These are phyloP conservation scores for Phellopilus nigrolimitatus DNA, from an alignment of 1,284 basidiomycete species.

Conservation along the genomic window DNA sequence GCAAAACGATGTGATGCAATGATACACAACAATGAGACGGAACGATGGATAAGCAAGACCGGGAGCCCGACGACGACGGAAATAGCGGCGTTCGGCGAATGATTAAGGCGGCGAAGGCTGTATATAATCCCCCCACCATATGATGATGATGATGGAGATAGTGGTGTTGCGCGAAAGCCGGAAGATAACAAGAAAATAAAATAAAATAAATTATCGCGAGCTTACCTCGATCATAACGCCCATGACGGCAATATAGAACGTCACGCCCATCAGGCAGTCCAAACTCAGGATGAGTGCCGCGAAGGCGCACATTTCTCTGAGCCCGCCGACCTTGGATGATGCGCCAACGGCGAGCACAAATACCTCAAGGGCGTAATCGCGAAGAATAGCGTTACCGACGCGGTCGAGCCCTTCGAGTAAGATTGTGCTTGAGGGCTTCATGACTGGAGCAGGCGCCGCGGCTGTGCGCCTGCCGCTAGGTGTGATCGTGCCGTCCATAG, in stretches of 20 bases:
- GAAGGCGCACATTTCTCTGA: constrained; percentile 93
- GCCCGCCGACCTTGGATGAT: constrained; percentile 81
- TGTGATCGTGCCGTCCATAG: constrained; percentile 11
- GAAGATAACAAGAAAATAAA: constrained; percentile 4
- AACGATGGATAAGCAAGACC: not conserved
- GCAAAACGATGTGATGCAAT: not conserved
- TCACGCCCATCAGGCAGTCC: constrained; percentile 87
- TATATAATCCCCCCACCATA: not conserved
- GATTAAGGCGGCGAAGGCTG: not conserved
- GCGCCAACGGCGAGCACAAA: constrained; percentile 86
- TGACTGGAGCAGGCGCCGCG: constrained; percentile 28
- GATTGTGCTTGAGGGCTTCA: constrained; percentile 79
- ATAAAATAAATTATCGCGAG: constrained; percentile 21
- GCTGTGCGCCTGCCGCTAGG: constrained; percentile 5
- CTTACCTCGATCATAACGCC: constrained; percentile 92
- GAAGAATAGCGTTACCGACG: constrained; percentile 79
- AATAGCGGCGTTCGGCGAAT: not conserved
- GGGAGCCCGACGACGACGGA: not conserved
- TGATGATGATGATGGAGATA: constrained; percentile 16
- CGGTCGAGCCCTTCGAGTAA: constrained; percentile 79
- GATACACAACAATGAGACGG: not conserved
- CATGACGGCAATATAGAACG: constrained; percentile 86
- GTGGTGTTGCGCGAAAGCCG: constrained; percentile 22
- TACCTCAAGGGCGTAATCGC: constrained; percentile 93
- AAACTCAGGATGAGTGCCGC: constrained; percentile 82